Evolutionary conservation across 257 asterid genomes (phyloP), one percentile per base, ranked within the genome.

Genomic region (Linaria vulgaris): DNA sequence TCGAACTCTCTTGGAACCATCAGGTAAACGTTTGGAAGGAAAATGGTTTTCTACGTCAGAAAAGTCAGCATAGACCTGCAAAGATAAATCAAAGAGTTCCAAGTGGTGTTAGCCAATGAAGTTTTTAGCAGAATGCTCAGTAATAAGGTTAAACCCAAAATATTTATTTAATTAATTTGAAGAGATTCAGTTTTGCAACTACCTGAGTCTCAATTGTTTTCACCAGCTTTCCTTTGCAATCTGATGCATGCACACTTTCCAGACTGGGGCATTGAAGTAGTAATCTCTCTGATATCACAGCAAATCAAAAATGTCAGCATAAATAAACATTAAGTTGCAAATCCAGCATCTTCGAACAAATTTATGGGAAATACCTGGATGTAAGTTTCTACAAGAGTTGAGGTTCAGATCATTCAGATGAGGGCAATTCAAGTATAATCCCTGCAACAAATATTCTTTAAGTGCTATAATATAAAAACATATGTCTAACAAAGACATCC

Each of bases 1-100:
- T 23, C 82, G 83, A 39, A 94, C 78, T 68, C 99, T 84, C 76
- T 94, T 94, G 43, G 99, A 94, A 54, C 99, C 97, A 80, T 94
- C 99, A 5, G 97, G 96, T 39, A 90, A 59, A 34, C 96, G 95
- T 72, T 90, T 90, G 62, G 66, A 72, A 1, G 90, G 83, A 61
- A 71, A 69, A 16, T 69, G 79, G 59, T 67, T 60, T 56, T 78
- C 90, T 3, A 49, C 67, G 14, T 71, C 67, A 44, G 75, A 68
- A 66, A 39, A 50, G 46, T 77, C 79, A 59, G 58, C 30, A 45
- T 59, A 59, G 41, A 88, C 91, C 99, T 94, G 84, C 57, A 64
- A 46, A 68, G 34, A 47, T 39, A 34, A 47, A 39, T 30, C 20
- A 68, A 3, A 2, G 12, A 25, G 46, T 43, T 37, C 3, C 15